Conservation (phyloP, 1,139 yeast species). For the Suhomyces bolitotheri region DNA sequence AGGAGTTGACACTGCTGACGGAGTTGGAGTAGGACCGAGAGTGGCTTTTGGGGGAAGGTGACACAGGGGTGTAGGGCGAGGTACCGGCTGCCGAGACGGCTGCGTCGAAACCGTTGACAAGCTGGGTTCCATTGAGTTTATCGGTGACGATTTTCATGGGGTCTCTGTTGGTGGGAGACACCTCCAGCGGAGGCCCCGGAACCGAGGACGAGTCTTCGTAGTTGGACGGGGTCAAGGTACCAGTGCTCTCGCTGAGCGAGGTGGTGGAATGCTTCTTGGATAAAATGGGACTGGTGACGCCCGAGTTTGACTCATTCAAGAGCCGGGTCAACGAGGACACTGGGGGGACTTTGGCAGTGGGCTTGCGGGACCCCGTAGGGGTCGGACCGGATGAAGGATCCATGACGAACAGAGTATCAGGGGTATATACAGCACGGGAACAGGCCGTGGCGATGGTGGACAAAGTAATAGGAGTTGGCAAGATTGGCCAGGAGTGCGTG, state of each 20-base stretch:
- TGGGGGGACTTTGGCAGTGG: conserved; percentile 17
- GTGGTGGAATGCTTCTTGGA: conserved; percentile 28
- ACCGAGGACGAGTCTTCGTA: conserved; percentile 1
- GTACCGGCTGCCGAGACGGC: conserved; percentile 8
- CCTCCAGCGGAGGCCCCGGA: neutral
- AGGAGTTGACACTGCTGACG: conserved; percentile 13
- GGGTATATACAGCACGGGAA: conserved; percentile 4
- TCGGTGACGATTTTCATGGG: conserved; percentile 11
- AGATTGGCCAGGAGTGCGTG: conserved; percentile 1
- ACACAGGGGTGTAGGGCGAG: conserved; percentile 19
- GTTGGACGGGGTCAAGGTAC: conserved; percentile 18
- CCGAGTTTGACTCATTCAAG: conserved; percentile 39
- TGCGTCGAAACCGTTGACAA: conserved; percentile 19
- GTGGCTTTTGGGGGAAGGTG: conserved; percentile 22
- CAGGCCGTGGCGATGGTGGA: neutral
- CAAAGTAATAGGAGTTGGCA: neutral
- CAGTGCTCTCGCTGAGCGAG: conserved; percentile 20
- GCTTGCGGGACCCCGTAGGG: no score
- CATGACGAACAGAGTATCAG: conserved; percentile 4
- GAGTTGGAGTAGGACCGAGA: conserved; percentile 22
- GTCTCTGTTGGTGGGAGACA: neutral
- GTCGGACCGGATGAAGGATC: no score
- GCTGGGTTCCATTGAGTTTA: conserved; percentile 6
- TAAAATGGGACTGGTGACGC: conserved; percentile 26
- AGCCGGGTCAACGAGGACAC: conserved; percentile 46